Evolutionary conservation across 2,329 filamentous ascomycete species (phyloP).

Genomic region (Arthroderma sp.): DNA sequence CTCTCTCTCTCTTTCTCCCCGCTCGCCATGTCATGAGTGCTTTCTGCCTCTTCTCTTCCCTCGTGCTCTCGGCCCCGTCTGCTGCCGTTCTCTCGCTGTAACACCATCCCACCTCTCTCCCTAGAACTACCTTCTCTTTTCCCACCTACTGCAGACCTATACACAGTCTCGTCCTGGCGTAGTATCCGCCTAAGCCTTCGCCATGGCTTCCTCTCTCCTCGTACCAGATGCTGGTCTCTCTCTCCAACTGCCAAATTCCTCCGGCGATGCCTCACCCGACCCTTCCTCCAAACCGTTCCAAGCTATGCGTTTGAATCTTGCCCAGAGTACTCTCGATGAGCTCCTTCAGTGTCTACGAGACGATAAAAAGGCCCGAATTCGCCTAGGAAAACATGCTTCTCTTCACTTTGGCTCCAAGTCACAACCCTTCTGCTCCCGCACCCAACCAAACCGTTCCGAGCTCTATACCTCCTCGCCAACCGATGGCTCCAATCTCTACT

Average conservation of each 20-base stretch:
- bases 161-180: background rate
- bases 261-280: slow-evolving; percentile 16
- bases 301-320: slow-evolving; percentile 35
- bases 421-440: slow-evolving; percentile 39
- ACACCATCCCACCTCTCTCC: background rate
- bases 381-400: slow-evolving; percentile 38
- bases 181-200: background rate
- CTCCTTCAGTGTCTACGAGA: slow-evolving; percentile 31
- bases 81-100: slow-evolving; percentile 11
- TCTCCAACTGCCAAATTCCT: slow-evolving; percentile 22
- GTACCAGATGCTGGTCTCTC: slow-evolving; percentile 28
- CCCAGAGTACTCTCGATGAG: slow-evolving; percentile 32
- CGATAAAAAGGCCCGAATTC: slow-evolving; percentile 31
- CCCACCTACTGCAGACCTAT: background rate
- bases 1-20: slow-evolving; percentile 4
- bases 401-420: slow-evolving; percentile 46
- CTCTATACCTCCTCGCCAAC: slow-evolving; percentile 38
- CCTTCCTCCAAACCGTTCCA: slow-evolving; percentile 24
- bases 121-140: background rate
- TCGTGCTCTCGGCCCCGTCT: slow-evolving; percentile 17
- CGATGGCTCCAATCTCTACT: slow-evolving; percentile 37
- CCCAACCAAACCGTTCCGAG: slow-evolving; percentile 44
- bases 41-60: slow-evolving; percentile 10
- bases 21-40: slow-evolving; percentile 6
- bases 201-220: slow-evolving; percentile 22